A percentile compares a stretch with the other conserved stretches of the same genome.
Evolutionary conservation across 257 asterid genomes (phyloP).

Genomic region (Solanum infundibuliforme): DNA sequence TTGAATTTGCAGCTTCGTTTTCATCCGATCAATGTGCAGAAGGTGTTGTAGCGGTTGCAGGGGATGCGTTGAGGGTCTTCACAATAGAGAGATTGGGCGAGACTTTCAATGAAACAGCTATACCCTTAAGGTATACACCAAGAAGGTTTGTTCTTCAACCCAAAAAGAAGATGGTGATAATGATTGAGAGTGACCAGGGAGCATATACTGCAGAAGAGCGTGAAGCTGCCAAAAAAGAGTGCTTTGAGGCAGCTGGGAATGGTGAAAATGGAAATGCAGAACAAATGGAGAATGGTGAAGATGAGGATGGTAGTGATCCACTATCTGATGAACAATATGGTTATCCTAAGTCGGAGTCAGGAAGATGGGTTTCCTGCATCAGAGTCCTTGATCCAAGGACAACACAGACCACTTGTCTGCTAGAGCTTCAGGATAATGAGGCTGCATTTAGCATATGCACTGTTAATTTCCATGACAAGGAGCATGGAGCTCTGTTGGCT

Average conservation of each 20-base stretch:
- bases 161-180: conserved; percentile 66
- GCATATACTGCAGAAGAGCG: conserved; percentile 96
- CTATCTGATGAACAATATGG: conserved; percentile 97
- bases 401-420: conserved; percentile 72
- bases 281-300: conserved; percentile 79
- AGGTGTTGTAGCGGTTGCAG: conserved; percentile 99
- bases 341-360: conserved; percentile 91
- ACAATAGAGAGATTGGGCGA: conserved; percentile 95
- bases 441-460: conserved; percentile 98
- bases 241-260: conserved; percentile 69
- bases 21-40: conserved; percentile 98
- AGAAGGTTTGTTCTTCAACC: conserved; percentile 89
- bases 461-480: conserved; percentile 92
- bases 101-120: conserved; percentile 82
- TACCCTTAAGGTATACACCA: conserved; percentile 94
- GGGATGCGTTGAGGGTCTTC: conserved; percentile 94
- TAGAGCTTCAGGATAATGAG: conserved; percentile 98
- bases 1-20: conserved; percentile 96
- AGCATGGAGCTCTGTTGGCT: conserved; percentile 86
- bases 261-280: conserved; percentile 68
- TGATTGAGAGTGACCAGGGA: conserved; percentile 97
- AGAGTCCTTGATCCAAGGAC: conserved; percentile 93
- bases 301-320: conserved; percentile 71
- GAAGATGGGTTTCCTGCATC: conserved; percentile 94
- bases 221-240: conserved; percentile 80